Percentiles rank a stretch among this genome's conserved stretches.
Conservation (phyloP, 2,329 filamentous ascomycete genomes). For the Colletotrichum cordylinicola region DNA sequence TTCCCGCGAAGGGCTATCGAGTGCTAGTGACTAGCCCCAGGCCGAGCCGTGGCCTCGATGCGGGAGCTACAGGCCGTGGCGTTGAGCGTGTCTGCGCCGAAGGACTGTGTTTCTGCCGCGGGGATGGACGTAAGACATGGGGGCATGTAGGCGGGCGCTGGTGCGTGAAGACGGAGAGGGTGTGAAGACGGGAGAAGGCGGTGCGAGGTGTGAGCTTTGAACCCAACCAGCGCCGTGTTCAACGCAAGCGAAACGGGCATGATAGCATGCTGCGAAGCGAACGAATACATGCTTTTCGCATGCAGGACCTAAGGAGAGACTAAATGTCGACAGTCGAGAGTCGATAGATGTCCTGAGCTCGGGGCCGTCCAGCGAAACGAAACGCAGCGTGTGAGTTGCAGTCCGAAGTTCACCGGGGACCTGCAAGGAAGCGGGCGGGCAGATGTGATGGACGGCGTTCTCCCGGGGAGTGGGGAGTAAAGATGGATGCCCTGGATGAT, state of each 20-base stretch:
- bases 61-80: background rate
- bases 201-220: background rate
- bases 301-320: background rate
- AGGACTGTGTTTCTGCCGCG: background rate
- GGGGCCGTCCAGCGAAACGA: constrained; percentile 2
- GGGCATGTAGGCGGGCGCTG: background rate
- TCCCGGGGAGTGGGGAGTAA: background rate
- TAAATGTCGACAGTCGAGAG: background rate
- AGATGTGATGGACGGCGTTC: background rate
- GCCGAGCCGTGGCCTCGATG: background rate
- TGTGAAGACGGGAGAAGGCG: background rate
- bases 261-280: background rate
- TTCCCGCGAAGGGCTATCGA: background rate
- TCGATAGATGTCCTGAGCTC: background rate
- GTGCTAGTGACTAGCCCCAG: background rate
- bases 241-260: background rate
- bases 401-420: background rate
- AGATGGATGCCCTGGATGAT: background rate
- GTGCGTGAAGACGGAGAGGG: background rate
- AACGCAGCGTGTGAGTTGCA: constrained; percentile 6
- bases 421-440: background rate
- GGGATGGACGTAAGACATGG: background rate
- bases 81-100: background rate
- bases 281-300: background rate
- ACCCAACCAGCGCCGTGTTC: background rate